These are phyloP conservation scores for Starmerella tilneyi DNA, from an alignment of 805 yeast species.

Conservation along the genomic window DNA sequence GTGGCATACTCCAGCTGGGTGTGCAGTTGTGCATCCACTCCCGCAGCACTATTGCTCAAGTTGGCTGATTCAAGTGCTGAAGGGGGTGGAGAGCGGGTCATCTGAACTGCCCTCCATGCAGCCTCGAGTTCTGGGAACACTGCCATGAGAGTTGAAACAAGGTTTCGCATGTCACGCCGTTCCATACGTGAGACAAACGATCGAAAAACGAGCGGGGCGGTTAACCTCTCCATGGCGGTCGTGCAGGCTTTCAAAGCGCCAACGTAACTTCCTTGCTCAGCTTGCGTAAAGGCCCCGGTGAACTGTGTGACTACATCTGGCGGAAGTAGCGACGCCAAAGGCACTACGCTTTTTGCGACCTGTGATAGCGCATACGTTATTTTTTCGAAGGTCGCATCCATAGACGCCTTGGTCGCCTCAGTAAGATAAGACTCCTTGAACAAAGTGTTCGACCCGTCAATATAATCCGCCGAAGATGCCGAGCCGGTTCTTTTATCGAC, in stretches of 20 bases:
- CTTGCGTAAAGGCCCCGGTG: background rate
- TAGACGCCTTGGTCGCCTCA: background rate
- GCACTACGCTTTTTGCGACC: background rate
- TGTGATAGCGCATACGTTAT: constrained; percentile 6
- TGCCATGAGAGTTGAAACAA: constrained; percentile 66
- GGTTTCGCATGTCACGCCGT: constrained; percentile 74
- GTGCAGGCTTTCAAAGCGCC: background rate
- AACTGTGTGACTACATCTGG: background rate
- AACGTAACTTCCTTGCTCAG: background rate
- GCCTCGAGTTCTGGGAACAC: constrained; percentile 24
- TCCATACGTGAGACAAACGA: constrained; percentile 4
- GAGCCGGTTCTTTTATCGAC: background rate
- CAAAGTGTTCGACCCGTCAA: background rate
- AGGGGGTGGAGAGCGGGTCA: background rate
- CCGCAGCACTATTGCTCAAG: background rate
- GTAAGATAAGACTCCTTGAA: constrained; percentile 14
- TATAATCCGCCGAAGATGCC: background rate
- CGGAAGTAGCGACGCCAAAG: constrained; percentile 1
- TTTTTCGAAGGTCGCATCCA: constrained; percentile 2
- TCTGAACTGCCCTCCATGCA: constrained; percentile 16
- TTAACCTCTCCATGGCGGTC: constrained; percentile 10
- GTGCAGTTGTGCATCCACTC: constrained; percentile 51
- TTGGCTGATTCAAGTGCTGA: background rate
- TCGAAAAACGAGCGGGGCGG: constrained; percentile 11
- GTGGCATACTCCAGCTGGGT: constrained; percentile 55